Evolutionary conservation across 73 alveolate genomes (phyloP).

Genomic region (Tetrahymena elliotti): DNA sequence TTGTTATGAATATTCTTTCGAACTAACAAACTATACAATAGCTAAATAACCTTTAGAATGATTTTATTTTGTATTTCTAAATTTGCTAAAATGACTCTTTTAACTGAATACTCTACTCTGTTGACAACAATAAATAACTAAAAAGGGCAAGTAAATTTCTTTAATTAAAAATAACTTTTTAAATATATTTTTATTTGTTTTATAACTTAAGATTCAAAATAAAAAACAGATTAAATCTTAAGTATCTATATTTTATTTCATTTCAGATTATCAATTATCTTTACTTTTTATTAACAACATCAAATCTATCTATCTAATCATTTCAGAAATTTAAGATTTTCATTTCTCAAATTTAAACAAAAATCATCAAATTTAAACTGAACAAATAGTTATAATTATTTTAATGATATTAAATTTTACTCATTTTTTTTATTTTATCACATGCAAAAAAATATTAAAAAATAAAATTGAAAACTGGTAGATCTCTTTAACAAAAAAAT

Average conservation of each 20-base stretch:
- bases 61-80: neutral
- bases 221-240: neutral
- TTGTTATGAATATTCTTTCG: neutral
- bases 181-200: neutral
- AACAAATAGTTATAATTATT: no score
- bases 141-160: neutral
- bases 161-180: neutral
- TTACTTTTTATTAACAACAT: no score
- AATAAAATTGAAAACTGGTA: no score
- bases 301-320: no score
- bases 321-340: neutral
- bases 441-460: no score
- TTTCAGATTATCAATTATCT: neutral
- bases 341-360: no score
- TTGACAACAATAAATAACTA: neutral
- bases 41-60: neutral
- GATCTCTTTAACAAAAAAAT: no score
- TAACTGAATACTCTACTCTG: neutral
- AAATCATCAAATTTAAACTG: no score
- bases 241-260: neutral
- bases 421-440: no score
- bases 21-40: neutral
- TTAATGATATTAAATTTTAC: no score
- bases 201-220: neutral
- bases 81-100: no score